Conservation (phyloP, 371 early-diverging fungal genomes). For the Catenaria anguillulae region DNA sequence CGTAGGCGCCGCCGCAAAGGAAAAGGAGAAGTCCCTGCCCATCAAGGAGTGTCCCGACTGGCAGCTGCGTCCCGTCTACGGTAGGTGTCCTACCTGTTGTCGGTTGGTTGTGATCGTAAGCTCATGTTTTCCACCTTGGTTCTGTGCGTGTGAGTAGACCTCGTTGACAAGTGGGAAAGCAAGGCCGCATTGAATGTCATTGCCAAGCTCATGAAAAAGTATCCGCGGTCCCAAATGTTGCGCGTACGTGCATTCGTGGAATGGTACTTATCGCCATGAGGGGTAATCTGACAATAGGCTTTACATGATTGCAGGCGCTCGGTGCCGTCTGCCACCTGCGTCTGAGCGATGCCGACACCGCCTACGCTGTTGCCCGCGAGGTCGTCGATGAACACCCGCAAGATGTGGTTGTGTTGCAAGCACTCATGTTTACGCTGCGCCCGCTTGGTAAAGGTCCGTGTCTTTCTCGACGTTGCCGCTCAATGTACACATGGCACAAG, state of each 20-base stretch:
- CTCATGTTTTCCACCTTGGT: too few species aligned
- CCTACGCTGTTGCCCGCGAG: slow-evolving; percentile 16
- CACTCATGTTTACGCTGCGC: slow-evolving; percentile 15
- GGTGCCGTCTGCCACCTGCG: slow-evolving; percentile 18
- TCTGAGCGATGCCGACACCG: slow-evolving; percentile 17
- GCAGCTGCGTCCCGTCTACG: background rate
- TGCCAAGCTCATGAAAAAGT: slow-evolving; percentile 27
- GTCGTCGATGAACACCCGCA: slow-evolving; percentile 13
- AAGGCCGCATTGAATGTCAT: slow-evolving; percentile 19
- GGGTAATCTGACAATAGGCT: too few species aligned
- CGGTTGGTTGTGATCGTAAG: too few species aligned
- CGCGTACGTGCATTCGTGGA: slow-evolving; percentile 1
- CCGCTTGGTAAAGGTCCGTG: slow-evolving; percentile 11
- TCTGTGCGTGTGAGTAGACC: too few species aligned
- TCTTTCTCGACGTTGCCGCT: too few species aligned
- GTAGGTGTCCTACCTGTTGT: too few species aligned
- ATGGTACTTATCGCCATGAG: background rate
- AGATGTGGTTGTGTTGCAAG: slow-evolving; percentile 22
- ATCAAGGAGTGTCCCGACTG: background rate
- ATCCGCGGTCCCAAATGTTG: slow-evolving; percentile 16
- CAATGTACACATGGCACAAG: too few species aligned
- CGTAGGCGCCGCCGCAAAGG: background rate
- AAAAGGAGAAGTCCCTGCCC: background rate
- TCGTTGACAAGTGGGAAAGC: slow-evolving; percentile 20
- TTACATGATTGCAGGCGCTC: background rate